Base-by-base conservation (phyloP, 768 basidiomycete species). In the Mycena chlorophos region DNA sequence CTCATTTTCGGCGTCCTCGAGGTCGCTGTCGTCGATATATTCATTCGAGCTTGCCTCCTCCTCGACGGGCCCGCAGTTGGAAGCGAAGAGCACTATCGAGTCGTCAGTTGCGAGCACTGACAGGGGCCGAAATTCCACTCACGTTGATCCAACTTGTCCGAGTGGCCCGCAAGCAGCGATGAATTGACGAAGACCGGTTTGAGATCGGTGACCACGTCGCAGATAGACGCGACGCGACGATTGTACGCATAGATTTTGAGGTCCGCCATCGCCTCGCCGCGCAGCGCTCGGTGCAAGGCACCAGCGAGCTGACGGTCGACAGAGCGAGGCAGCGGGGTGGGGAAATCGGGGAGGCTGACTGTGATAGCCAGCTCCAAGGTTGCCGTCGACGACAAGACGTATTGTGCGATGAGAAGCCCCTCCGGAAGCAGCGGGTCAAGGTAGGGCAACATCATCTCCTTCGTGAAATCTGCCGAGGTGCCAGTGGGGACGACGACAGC, bases 11-110 rank as follows among this genome's bases (percentile, higher is more conserved):
- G 58, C 56, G 1, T 29, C 25, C 10, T 60, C 55, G 5, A 68
- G 39, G 37, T 68, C 66, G 42, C 65, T 68, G 29, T 68, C 66
- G 3, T 60, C 60, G 10, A 37, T 40, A 26, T 66, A 65, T 12
- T 60, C 63, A 26, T 62, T n/a, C n/a, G n/a, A n/a, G n/a, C n/a
- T n/a, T n/a, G n/a, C n/a, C n/a, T n/a, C 65, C 13, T 50, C 50
- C 4, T 22, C 49, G 23, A 54, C 40, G 1, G 40, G 3, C 5
- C 19, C 22, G 4, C 52, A 45, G 19, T 48, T 23, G 19, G 53
- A 19, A 28, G 58, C 45, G 19, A 40, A 6, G 39, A 12, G 39
- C 8, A 34, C 31, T 8, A 34, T 17, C 31, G 17, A 34, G 8
- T 34, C 17, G 8, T 40, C 39, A 40, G n/a, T n/a, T n/a, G n/a